Evolutionary conservation across 768 basidiomycete species (phyloP), one percentile per base, ranked within the genome.

Genomic region (Hydnum rufescens): DNA sequence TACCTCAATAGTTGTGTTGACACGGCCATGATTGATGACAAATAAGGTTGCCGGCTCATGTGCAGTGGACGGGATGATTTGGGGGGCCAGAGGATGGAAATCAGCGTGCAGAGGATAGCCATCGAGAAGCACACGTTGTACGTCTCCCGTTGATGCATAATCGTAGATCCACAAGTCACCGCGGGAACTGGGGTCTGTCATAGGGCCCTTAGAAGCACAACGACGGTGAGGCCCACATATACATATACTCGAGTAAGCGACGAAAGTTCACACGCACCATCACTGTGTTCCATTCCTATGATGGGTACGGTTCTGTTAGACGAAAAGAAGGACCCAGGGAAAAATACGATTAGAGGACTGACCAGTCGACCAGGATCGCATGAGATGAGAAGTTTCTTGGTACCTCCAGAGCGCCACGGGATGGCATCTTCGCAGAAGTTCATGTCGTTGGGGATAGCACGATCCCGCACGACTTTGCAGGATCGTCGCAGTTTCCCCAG

Each of bases 51-150:
- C 78, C 13, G 31, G 34, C 32, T 54, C 39, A 47, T 71, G 67
- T 2, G 73, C 70, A 5, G 62, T 59, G 26, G 44, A 13, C 55
- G 64, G 60, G 32, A 56, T 49, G 1, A 75, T 59, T 29, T 74
- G 79, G 49, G 78, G 60, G 1, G 81, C 82, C 2, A 85, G 70
- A 0, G 82, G 82, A 58, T 84, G 82, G 58, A 83, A 85, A 58
- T 77, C 74, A 58, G 78, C 75, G 1, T 54, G 59, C 13, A 63
- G 54, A 0, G 81, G 82, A 58, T 76, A 82, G 4, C 69, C 69
- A 2, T 51, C 52, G 3, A 62, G 32, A 19, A 65, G 60, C 31
- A 83, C 59, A 1, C 64, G 56, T 32, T 80, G 57, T 8, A 39
- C 36, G 36, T 22, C 13, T 13, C 22, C 22, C 13, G 36, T 13